Evolutionary conservation across 139 green algal species (phyloP).

Genomic region (Mychonastes homosphaera): DNA sequence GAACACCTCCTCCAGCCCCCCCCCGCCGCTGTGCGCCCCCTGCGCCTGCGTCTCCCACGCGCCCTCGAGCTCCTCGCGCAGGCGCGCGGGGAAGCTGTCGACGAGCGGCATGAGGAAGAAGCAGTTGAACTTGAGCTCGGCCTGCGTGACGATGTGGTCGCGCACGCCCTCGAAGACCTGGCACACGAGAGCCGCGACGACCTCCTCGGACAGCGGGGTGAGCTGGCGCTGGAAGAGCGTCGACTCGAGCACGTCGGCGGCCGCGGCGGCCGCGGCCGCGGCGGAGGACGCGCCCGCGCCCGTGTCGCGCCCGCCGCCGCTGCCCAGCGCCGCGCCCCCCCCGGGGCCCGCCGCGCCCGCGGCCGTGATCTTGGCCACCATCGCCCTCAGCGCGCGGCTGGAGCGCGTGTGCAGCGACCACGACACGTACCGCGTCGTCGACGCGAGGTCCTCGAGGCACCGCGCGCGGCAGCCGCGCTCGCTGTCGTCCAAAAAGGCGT

Average conservation of each 20-base stretch:
- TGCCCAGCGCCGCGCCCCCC: neutral
- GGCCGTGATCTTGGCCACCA: constrained; percentile 50
- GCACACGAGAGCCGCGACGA: constrained; percentile 79
- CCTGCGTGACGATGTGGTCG: constrained; percentile 73
- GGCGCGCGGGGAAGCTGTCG: constrained; percentile 67
- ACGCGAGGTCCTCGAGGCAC: constrained; percentile 81
- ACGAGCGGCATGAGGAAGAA: constrained; percentile 98
- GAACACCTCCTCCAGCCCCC: constrained; percentile 70
- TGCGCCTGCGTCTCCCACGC: constrained; percentile 61
- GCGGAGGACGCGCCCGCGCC: neutral
- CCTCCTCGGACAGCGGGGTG: constrained; percentile 66
- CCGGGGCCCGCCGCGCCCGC: neutral
- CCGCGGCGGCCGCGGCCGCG: constrained; percentile 6
- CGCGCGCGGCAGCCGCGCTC: constrained; percentile 35
- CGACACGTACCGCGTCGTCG: constrained; percentile 82
- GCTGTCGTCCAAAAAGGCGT: constrained; percentile 70
- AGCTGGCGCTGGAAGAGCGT: constrained; percentile 83
- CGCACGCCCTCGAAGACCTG: constrained; percentile 77
- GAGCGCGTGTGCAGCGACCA: constrained; percentile 87
- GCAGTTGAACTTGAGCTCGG: constrained; percentile 85
- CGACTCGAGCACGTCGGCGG: constrained; percentile 68
- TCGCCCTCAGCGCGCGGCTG: constrained; percentile 43
- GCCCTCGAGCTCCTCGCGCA: constrained; percentile 76
- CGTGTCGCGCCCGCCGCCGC: constrained; percentile 6
- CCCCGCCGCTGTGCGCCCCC: neutral